Evolutionary conservation across 305 asterid species (phyloP).

Genomic region (Fraxinus baroniana): DNA sequence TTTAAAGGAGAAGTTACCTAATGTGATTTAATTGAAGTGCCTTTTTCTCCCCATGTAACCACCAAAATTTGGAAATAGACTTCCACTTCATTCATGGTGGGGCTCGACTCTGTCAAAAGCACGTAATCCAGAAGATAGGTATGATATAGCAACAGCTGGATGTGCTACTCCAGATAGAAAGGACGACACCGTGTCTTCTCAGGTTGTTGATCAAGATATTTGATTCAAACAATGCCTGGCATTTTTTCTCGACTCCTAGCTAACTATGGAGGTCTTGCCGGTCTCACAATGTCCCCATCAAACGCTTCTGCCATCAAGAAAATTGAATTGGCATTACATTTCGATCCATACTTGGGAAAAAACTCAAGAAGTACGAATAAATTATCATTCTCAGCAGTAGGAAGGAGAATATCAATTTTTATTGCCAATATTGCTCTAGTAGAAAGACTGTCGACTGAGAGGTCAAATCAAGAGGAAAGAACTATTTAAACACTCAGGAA

Average conservation of each 20-base stretch:
- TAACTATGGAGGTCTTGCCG: slow-evolving; percentile 33
- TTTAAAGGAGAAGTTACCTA: slow-evolving; percentile 36
- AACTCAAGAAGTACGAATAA: neutral
- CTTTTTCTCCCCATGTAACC: slow-evolving; percentile 30
- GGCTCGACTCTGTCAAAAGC: slow-evolving; percentile 30
- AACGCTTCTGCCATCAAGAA: slow-evolving; percentile 43
- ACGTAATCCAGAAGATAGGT: slow-evolving; percentile 17
- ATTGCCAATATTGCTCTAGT: neutral
- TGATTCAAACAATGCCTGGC: slow-evolving; percentile 11
- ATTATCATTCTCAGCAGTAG: neutral
- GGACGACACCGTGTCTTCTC: slow-evolving; percentile 11
- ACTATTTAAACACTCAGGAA: neutral
- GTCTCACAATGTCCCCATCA: slow-evolving; percentile 30
- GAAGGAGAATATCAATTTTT: neutral
- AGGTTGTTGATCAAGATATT: slow-evolving; percentile 24
- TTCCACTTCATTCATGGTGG: slow-evolving; percentile 50
- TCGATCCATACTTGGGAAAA: neutral
- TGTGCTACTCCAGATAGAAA: slow-evolving; percentile 40
- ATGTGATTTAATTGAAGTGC: slow-evolving; percentile 33
- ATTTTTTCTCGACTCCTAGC: slow-evolving; percentile 16
- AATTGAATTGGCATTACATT: slow-evolving; percentile 16
- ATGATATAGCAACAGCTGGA: slow-evolving; percentile 24
- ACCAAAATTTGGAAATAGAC: slow-evolving; percentile 41
- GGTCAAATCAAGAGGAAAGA: neutral
- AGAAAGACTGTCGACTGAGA: neutral